Percentiles rank a stretch among this genome's conserved stretches.
Conservation (phyloP, 1,284 basidiomycete species). For the Puccinia polysora region DNA sequence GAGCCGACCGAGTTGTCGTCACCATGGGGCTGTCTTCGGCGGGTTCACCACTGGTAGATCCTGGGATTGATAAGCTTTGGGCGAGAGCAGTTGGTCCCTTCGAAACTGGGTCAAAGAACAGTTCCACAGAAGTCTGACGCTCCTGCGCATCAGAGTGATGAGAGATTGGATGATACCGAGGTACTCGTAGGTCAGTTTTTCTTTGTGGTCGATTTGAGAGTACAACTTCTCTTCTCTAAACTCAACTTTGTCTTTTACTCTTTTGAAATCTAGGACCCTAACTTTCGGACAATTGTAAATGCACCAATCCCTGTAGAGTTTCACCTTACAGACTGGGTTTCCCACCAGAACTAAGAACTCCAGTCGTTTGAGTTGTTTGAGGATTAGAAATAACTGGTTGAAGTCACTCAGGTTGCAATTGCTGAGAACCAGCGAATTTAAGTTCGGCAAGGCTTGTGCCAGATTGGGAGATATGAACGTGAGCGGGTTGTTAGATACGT, state of each 20-base stretch:
- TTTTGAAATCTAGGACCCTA: slow-evolving; percentile 91
- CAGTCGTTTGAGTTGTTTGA: slow-evolving; percentile 15
- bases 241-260: slow-evolving; percentile 83
- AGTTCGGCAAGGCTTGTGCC: slow-evolving; percentile 74
- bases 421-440: slow-evolving; percentile 67
- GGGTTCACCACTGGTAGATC: slow-evolving; percentile 54
- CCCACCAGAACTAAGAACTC: slow-evolving; percentile 27
- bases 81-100: slow-evolving; percentile 60
- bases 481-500: slow-evolving; percentile 83
- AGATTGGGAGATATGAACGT: slow-evolving; percentile 73
- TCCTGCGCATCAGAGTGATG: slow-evolving; percentile 58
- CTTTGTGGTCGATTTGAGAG: background rate
- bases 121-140: slow-evolving; percentile 67
- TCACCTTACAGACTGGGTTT: slow-evolving; percentile 15
- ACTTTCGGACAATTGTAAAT: slow-evolving; percentile 58
- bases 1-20: slow-evolving; percentile 58
- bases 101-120: slow-evolving; percentile 66
- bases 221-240: background rate
- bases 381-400: slow-evolving; percentile 47
- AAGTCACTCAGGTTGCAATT: slow-evolving; percentile 44
- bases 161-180: background rate
- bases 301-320: slow-evolving; percentile 32
- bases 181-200: background rate
- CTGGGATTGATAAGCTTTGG: slow-evolving; percentile 66
- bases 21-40: slow-evolving; percentile 51